Evolutionary conservation across 495 filamentous ascomycete genomes (phyloP).

Genomic region (Tuber magnatum): DNA sequence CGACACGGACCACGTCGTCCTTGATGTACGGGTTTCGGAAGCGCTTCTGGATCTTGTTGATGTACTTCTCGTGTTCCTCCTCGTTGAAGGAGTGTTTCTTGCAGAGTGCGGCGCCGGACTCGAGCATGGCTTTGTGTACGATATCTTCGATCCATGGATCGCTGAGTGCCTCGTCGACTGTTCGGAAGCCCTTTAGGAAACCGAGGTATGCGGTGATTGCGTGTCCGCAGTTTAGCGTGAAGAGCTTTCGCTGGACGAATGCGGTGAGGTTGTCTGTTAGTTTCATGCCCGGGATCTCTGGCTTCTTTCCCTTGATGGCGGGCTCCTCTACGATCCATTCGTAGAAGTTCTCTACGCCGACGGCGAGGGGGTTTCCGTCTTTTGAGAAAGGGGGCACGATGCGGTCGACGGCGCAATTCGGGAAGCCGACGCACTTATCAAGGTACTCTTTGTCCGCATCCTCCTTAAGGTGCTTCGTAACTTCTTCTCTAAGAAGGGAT

Average conservation of each 20-base stretch:
- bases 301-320: slow-evolving; percentile 46
- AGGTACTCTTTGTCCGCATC: slow-evolving; percentile 43
- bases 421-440: slow-evolving; percentile 54
- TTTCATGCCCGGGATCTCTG: slow-evolving; percentile 76
- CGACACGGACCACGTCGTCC: slow-evolving; percentile 89
- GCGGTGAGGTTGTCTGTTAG: slow-evolving; percentile 86
- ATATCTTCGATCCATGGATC: slow-evolving; percentile 60
- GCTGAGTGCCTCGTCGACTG: slow-evolving; percentile 74
- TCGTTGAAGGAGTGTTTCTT: slow-evolving; percentile 65
- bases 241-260: slow-evolving; percentile 98
- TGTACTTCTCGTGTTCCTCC: slow-evolving; percentile 75
- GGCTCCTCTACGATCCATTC: slow-evolving; percentile 88
- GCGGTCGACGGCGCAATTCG: slow-evolving; percentile 95
- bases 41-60: slow-evolving; percentile 80
- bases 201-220: slow-evolving; percentile 97
- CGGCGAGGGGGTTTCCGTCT: slow-evolving; percentile 52
- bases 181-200: slow-evolving; percentile 69
- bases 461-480: slow-evolving; percentile 28
- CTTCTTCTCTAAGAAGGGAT: slow-evolving; percentile 29
- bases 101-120: slow-evolving; percentile 78
- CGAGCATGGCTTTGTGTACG: slow-evolving; percentile 66
- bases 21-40: slow-evolving; percentile 94
- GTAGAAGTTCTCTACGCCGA: slow-evolving; percentile 94
- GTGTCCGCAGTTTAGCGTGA: slow-evolving; percentile 97
- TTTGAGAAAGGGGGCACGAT: slow-evolving; percentile 80